Percentiles rank a stretch among this genome's conserved stretches.
These are phyloP conservation scores for Arctium minus DNA, from an alignment of 129 eudicot genomes.

Conservation along the genomic window DNA sequence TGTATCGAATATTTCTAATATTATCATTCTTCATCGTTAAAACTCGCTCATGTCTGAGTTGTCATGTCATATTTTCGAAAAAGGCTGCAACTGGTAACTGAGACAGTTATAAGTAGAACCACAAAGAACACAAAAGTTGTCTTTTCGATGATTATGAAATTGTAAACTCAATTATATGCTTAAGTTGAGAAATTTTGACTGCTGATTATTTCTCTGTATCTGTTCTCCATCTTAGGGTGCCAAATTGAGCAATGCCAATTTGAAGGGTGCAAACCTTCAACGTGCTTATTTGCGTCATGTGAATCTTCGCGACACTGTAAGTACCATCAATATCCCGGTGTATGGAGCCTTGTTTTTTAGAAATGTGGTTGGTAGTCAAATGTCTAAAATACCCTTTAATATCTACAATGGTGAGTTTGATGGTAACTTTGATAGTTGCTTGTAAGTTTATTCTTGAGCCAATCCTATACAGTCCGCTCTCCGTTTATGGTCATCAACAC, in stretches of 20 bases:
- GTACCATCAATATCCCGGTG: conserved; percentile 18
- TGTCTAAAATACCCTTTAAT: conserved; percentile 1
- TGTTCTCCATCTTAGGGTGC: conserved; percentile 56
- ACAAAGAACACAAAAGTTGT: not conserved
- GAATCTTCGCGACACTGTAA: conserved; percentile 87
- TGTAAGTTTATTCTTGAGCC: not conserved
- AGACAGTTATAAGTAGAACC: not conserved
- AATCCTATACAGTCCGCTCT: not conserved
- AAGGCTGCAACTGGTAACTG: not conserved
- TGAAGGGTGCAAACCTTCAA: conserved; percentile 94
- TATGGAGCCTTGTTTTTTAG: not conserved
- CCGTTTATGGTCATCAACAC: not conserved
- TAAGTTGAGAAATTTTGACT: not conserved
- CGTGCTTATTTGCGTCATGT: conserved; percentile 89
- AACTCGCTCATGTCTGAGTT: not conserved
- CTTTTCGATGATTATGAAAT: not conserved
- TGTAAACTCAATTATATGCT: not conserved
- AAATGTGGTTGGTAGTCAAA: not conserved
- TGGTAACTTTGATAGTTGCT: not conserved
- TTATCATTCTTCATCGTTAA: too few relatives aligned
- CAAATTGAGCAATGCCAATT: conserved; percentile 73
- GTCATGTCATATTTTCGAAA: not conserved
- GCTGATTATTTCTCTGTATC: not conserved
- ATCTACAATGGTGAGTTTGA: not conserved
- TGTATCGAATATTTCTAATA: too few relatives aligned